Base-by-base conservation (phyloP, 2,329 filamentous ascomycete genomes). In the Harringtonia aguacate region DNA sequence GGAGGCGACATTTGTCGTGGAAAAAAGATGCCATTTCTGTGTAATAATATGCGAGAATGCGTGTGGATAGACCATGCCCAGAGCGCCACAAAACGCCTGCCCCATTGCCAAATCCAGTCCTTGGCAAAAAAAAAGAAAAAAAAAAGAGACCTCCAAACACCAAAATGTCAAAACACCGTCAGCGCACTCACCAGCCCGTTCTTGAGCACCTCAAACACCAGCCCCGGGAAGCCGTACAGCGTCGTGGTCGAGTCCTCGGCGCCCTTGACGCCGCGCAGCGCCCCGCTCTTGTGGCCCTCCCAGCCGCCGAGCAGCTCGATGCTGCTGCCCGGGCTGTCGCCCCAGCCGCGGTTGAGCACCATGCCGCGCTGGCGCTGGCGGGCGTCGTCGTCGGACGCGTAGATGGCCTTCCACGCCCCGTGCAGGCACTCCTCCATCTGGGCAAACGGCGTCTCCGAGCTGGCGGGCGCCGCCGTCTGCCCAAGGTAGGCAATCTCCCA, bases 141-240 rank as follows among this genome's bases (percentile, higher is more conserved):
- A n/a, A n/a, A 35, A 39, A 18, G 21, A 20, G 4, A 21, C 20
- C 24, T 14, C 22, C 8, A 21, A 14, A 38, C 21, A n/a, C 33
- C 34, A 41, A 44, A 15, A 43, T 8, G 30, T 75, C 60, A 95
- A 67, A 89, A 95, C 21, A 95, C 80, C 10, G 90, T 97, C 59
- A 97, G 69, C 22, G 86, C 84, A 61, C 87, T 94, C 21, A 98
- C 85, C 48, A 79, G 82, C 4, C 86, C 88, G 58, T 94, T 95
- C 77, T 86, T 89, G 61, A 97, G 65, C 24, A 98, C 90, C 65
- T 98, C 92, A 66, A 98, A 97, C 38, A 95, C 79, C 61, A 97
- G 66, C 0, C 92, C 90, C 0, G 92, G 90, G 56, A 95, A 95
- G 1, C 90, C 89, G 65, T 87, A 97, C 24, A 98, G 64, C 49